A percentile compares a stretch with the other conserved stretches of the same genome.
These are phyloP conservation scores for Grosmannia serpens DNA, from an alignment of 2,329 filamentous ascomycete genomes.

Conservation along the genomic window DNA sequence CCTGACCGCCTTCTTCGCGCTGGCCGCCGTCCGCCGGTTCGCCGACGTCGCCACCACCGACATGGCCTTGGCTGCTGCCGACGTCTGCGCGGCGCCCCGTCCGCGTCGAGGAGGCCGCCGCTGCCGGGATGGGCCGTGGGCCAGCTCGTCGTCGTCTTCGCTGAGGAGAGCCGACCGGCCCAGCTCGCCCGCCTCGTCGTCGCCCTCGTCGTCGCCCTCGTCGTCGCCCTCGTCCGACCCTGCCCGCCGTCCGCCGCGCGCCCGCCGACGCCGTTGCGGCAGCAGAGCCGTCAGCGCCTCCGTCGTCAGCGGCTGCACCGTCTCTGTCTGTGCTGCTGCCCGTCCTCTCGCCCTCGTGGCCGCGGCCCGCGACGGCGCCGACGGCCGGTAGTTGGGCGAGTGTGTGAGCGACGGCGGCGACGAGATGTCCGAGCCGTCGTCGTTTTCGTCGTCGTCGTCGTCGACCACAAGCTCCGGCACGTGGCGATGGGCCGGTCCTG, in stretches of 20 bases:
- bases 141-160: slow-evolving; percentile 46
- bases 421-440: slow-evolving; percentile 42
- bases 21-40: slow-evolving; percentile 10
- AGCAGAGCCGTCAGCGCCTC: slow-evolving; percentile 42
- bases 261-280: slow-evolving; percentile 37
- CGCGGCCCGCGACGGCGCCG: not conserved
- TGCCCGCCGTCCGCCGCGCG: not conserved
- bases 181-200: slow-evolving; percentile 26
- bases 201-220: slow-evolving; percentile 8
- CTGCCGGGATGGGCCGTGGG: slow-evolving; percentile 28
- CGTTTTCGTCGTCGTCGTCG: slow-evolving; percentile 19
- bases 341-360: not conserved
- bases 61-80: not conserved
- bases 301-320: slow-evolving; percentile 34
- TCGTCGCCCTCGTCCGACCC: slow-evolving; percentile 14
- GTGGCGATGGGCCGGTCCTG: slow-evolving; percentile 17
- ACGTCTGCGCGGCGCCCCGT: not conserved
- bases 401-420: slow-evolving; percentile 56
- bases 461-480: slow-evolving; percentile 23
- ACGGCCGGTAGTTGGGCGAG: slow-evolving; percentile 42
- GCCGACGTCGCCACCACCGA: not conserved
- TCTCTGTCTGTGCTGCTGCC: slow-evolving; percentile 17
- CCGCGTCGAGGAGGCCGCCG: slow-evolving; percentile 11
- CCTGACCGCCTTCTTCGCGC: slow-evolving; percentile 16
- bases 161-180: slow-evolving; percentile 30